Evolutionary conservation across 2,329 filamentous ascomycete genomes (phyloP).

Genomic region (Calonectria henricotiae): DNA sequence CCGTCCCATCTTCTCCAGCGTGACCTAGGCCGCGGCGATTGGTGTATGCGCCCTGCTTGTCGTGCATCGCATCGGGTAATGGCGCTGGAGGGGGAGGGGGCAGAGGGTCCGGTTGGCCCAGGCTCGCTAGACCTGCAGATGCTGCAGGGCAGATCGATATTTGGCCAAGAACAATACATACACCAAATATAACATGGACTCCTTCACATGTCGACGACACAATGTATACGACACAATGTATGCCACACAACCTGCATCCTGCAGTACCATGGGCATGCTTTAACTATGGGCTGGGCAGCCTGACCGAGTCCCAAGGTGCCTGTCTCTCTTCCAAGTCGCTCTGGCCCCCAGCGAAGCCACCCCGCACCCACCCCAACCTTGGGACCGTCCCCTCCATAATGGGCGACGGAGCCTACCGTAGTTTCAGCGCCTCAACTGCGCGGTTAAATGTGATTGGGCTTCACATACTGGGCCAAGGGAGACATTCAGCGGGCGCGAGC

Average conservation of each 20-base stretch:
- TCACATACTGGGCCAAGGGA: background rate
- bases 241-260: background rate
- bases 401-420: background rate
- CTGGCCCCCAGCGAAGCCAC: constrained; percentile 3
- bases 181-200: background rate
- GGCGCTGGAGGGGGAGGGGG: constrained; percentile 13
- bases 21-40: constrained; percentile 25
- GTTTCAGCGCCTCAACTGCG: constrained; percentile 33
- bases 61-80: constrained; percentile 30
- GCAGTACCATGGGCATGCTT: background rate
- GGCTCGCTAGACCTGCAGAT: constrained; percentile 24
- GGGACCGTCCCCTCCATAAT: constrained; percentile 30
- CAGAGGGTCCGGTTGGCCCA: constrained; percentile 20
- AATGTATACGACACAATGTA: background rate
- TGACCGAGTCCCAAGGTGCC: constrained; percentile 4
- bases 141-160: constrained; percentile 38
- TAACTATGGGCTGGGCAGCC: background rate
- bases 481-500: constrained; percentile 9
- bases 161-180: background rate
- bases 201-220: constrained; percentile 27
- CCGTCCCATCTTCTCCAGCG: constrained; percentile 18
- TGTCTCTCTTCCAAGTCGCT: background rate
- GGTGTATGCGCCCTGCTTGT: constrained; percentile 30
- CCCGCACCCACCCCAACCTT: constrained; percentile 19
- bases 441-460: constrained; percentile 29